These are phyloP conservation scores for Aspergillus egyptiacus DNA, from an alignment of 495 filamentous ascomycete species.

Conservation along the genomic window DNA sequence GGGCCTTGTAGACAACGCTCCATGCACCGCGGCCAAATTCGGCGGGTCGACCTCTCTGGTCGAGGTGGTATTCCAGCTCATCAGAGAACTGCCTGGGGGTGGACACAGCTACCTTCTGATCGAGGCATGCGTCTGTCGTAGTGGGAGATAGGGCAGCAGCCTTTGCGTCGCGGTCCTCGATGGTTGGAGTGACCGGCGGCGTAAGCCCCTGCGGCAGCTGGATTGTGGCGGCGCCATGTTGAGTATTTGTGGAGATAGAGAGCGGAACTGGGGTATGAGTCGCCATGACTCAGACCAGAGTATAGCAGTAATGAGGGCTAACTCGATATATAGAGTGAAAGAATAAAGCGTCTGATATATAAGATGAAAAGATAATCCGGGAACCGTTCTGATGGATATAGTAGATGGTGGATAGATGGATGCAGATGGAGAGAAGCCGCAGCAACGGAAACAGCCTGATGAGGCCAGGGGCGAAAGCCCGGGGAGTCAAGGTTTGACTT, in stretches of 20 bases:
- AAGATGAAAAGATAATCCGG: no score
- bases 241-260: slow-evolving; percentile 24
- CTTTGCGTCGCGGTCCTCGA: slow-evolving; percentile 17
- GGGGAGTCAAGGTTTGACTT: neutral
- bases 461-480: neutral
- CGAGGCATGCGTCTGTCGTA: neutral
- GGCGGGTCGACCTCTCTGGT: slow-evolving; percentile 21
- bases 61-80: slow-evolving; percentile 31
- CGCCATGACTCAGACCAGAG: neutral
- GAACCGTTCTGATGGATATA: neutral
- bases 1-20: slow-evolving; percentile 55
- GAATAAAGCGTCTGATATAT: neutral
- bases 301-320: neutral
- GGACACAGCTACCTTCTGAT: neutral
- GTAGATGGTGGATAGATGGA: neutral
- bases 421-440: neutral
- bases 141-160: slow-evolving; percentile 1
- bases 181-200: slow-evolving; percentile 36
- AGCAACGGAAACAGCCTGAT: neutral
- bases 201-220: slow-evolving; percentile 24
- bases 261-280: slow-evolving; percentile 23
- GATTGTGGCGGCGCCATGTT: slow-evolving; percentile 14
- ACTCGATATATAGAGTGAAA: neutral
- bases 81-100: slow-evolving; percentile 27
- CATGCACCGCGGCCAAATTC: slow-evolving; percentile 54